Evolutionary conservation across 441 rosid species (phyloP).

Genomic region (Eruca vesicaria): DNA sequence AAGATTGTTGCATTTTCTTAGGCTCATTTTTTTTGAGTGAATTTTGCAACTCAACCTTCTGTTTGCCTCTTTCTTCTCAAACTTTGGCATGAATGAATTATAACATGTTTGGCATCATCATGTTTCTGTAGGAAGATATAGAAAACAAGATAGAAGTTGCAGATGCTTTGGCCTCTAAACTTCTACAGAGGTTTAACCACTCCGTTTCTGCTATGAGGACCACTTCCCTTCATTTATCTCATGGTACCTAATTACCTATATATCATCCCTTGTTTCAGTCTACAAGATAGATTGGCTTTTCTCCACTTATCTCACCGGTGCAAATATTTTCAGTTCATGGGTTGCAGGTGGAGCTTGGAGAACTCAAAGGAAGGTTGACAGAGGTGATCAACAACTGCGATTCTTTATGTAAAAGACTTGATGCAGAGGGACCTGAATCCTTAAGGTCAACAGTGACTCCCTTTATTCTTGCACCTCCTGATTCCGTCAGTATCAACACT

Average conservation of each 20-base stretch:
- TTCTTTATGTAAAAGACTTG: slow-evolving; percentile 74
- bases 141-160: slow-evolving; percentile 93
- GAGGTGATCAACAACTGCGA: slow-evolving; percentile 87
- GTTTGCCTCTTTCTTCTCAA: neutral
- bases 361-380: slow-evolving; percentile 80
- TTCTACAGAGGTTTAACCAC: slow-evolving; percentile 70
- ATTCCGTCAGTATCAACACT: neutral
- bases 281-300: neutral
- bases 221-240: slow-evolving; percentile 75
- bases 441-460: slow-evolving; percentile 53
- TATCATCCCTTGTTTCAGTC: neutral
- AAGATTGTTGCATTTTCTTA: neutral
- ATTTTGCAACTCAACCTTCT: neutral
- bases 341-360: slow-evolving; percentile 90
- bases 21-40: neutral
- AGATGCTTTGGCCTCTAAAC: slow-evolving; percentile 88
- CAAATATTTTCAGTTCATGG: slow-evolving; percentile 56
- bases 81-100: neutral
- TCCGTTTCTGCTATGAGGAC: slow-evolving; percentile 79
- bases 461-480: slow-evolving; percentile 38
- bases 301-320: neutral
- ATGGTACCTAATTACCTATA: slow-evolving; percentile 42
- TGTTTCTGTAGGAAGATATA: slow-evolving; percentile 70
- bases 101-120: slow-evolving; percentile 16
- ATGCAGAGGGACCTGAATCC: slow-evolving; percentile 69